These are phyloP conservation scores for Telfairia occidentalis DNA, from an alignment of 331 rosid genomes.

Conservation along the genomic window DNA sequence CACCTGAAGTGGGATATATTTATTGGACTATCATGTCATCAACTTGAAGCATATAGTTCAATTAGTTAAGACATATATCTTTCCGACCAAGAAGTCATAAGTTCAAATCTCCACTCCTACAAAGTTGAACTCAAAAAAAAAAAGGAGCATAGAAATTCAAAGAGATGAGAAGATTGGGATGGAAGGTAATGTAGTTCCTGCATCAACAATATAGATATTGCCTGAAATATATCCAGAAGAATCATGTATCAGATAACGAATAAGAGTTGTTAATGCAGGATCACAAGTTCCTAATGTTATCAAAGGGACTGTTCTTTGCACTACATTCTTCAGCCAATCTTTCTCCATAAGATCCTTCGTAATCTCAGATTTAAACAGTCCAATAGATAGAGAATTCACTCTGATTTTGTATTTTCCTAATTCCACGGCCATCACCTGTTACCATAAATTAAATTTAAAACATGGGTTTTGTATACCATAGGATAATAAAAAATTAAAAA, in stretches of 20 bases:
- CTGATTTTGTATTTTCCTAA: constrained; percentile 55
- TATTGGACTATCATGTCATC: too few species aligned
- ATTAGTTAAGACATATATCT: too few species aligned
- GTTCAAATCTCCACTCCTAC: too few species aligned
- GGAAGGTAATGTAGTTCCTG: constrained; percentile 50
- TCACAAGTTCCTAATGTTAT: constrained; percentile 38
- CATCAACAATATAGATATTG: constrained; percentile 50
- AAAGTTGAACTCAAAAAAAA: too few species aligned
- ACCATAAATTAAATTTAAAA: background rate
- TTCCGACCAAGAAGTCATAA: too few species aligned
- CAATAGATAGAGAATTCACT: constrained; percentile 67
- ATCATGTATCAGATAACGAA: constrained; percentile 61
- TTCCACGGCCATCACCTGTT: constrained; percentile 70
- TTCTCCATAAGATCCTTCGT: constrained; percentile 50
- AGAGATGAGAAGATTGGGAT: constrained; percentile 71
- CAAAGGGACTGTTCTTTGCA: constrained; percentile 38
- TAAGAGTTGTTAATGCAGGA: constrained; percentile 64
- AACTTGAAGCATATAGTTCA: too few species aligned
- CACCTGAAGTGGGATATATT: too few species aligned
- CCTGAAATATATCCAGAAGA: constrained; percentile 61
- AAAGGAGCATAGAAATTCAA: too few species aligned
- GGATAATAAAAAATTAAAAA: too few species aligned
- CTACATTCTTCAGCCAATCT: constrained; percentile 52
- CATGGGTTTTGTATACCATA: too few species aligned
- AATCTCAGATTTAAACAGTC: constrained; percentile 70